phyloP scores from a whole-genome alignment of 352 stramenopile genomes.

The Saprolegnia parasitica region DNA sequence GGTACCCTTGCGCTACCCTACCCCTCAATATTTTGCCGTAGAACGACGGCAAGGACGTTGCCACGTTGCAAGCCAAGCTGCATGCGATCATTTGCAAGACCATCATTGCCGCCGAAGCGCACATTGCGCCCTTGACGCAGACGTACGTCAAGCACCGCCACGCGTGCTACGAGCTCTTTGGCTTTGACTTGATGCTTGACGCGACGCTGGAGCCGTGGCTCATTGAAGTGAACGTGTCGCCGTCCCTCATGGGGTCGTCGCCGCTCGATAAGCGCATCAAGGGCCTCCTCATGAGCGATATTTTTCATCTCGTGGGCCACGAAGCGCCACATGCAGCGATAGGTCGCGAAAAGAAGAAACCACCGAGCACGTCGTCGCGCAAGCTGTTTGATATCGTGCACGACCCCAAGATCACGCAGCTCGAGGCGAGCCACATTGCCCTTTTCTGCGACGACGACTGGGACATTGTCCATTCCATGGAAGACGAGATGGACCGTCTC shows the following conservation, averaged over 20 bases:
- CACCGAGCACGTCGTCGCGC: slow-evolving; percentile 36
- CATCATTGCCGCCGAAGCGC: slow-evolving; percentile 58
- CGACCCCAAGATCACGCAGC: slow-evolving; percentile 38
- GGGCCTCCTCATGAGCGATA: slow-evolving; percentile 69
- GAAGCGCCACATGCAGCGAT: slow-evolving; percentile 32
- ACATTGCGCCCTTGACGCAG: slow-evolving; percentile 49
- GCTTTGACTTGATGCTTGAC: slow-evolving; percentile 74
- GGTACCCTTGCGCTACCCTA: slow-evolving; percentile 34
- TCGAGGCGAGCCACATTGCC: slow-evolving; percentile 49
- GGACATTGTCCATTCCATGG: slow-evolving; percentile 56
- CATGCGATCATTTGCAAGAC: slow-evolving; percentile 62
- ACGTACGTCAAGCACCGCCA: slow-evolving; percentile 31
- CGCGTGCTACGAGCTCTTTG: slow-evolving; percentile 65
- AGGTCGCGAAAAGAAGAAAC: slow-evolving; percentile 20
- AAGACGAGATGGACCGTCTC: slow-evolving; percentile 61
- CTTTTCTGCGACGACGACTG: slow-evolving; percentile 54
- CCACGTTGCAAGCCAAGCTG: slow-evolving; percentile 35
- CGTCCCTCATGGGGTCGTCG: slow-evolving; percentile 72
- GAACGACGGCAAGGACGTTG: slow-evolving; percentile 21
- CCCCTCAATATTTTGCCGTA: slow-evolving; percentile 31
- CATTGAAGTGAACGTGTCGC: slow-evolving; percentile 73
- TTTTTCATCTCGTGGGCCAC: slow-evolving; percentile 72
- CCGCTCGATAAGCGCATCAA: slow-evolving; percentile 71
- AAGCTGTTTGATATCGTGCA: slow-evolving; percentile 59
- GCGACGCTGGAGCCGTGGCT: slow-evolving; percentile 52